Percentiles rank a stretch among this genome's conserved stretches.
Conservation (phyloP, 2,329 filamentous ascomycete species). For the Xylariaceae sp. region DNA sequence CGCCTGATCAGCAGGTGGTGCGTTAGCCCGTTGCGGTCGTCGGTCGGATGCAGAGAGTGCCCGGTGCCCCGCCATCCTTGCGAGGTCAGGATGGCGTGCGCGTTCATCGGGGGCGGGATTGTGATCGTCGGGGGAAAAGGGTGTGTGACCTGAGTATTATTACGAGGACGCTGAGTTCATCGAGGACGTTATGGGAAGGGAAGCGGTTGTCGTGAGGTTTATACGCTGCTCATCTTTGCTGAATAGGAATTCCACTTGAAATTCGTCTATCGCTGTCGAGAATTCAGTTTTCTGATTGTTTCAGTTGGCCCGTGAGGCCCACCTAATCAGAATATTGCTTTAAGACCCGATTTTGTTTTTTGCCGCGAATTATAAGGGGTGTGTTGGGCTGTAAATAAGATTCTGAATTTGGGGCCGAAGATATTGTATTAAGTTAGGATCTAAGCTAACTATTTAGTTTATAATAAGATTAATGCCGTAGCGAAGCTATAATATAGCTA, state of each 20-base stretch:
- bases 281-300: too few relatives aligned
- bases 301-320: too few relatives aligned
- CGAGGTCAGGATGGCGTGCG: conserved; percentile 76
- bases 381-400: too few relatives aligned
- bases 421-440: too few relatives aligned
- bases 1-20: conserved; percentile 82
- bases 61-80: conserved; percentile 92
- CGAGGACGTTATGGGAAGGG: not conserved
- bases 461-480: too few relatives aligned
- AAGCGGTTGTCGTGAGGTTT: not conserved
- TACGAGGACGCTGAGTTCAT: not conserved
- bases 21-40: conserved; percentile 74
- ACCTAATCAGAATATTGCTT: too few relatives aligned
- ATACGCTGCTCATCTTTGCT: not conserved
- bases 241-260: not conserved
- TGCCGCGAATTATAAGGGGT: too few relatives aligned
- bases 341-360: too few relatives aligned
- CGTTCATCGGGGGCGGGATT: conserved; percentile 66
- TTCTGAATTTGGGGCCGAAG: too few relatives aligned
- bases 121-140: not conserved
- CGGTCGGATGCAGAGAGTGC: conserved; percentile 79
- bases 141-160: not conserved
- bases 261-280: too few relatives aligned
- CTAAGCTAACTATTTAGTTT: too few relatives aligned
- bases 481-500: too few relatives aligned